These are phyloP conservation scores for Yamadazyma pseudoaaseri DNA, from an alignment of 1,139 yeast genomes.

Conservation along the genomic window DNA sequence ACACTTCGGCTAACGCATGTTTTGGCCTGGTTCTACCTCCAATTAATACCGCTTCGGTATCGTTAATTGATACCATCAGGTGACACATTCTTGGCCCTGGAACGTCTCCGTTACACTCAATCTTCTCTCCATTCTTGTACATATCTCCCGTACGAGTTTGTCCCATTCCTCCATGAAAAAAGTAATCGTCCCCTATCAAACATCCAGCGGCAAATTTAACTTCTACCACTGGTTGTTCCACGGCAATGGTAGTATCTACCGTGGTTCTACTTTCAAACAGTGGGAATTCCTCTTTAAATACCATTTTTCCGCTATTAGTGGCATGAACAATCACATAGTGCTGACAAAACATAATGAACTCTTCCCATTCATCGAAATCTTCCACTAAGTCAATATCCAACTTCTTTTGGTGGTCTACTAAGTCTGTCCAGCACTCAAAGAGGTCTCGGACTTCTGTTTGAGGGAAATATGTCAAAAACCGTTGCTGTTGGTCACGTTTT, in stretches of 20 bases:
- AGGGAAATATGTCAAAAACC: conserved; percentile 50
- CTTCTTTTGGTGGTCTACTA: conserved; percentile 41
- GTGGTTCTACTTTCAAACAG: conserved; percentile 8
- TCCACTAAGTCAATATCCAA: conserved; percentile 47
- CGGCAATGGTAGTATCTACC: too few species aligned
- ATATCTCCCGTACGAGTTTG: conserved; percentile 38
- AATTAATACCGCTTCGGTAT: conserved; percentile 36
- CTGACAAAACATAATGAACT: conserved; percentile 72
- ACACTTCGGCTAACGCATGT: conserved; percentile 33
- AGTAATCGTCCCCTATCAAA: conserved; percentile 20
- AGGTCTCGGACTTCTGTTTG: conserved; percentile 55
- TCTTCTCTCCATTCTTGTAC: conserved; percentile 10
- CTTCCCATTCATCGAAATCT: conserved; percentile 84
- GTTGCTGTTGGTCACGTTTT: conserved; percentile 41
- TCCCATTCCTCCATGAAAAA: conserved; percentile 56
- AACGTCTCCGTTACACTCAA: conserved; percentile 5
- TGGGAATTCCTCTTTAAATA: conserved; percentile 10
- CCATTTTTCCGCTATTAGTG: conserved; percentile 31
- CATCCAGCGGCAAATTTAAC: conserved; percentile 51
- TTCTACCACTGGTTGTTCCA: conserved; percentile 17
- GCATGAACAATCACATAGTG: conserved; percentile 75
- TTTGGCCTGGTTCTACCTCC: conserved; percentile 76
- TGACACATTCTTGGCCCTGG: conserved; percentile 64
- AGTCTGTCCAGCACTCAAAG: conserved; percentile 54
- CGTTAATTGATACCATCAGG: conserved; percentile 36